phyloP scores from a whole-genome alignment of 2,329 filamentous ascomycete genomes.

The Diplodia mutila region DNA sequence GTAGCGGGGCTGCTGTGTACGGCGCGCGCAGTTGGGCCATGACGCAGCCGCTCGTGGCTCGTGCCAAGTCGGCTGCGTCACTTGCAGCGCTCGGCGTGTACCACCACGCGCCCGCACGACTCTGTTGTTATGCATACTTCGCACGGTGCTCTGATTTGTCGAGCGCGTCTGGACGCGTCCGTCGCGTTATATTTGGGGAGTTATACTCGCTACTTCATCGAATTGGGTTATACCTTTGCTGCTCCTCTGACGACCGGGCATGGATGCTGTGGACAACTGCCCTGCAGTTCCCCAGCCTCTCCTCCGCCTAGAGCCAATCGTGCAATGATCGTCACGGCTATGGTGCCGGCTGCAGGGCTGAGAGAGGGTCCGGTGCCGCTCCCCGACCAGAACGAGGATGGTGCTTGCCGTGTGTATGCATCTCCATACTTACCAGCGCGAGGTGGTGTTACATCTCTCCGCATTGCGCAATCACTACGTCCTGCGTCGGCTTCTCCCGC shows the following conservation, averaged over 20 bases:
- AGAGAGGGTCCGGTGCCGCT: conserved; percentile 9
- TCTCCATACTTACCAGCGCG: neutral
- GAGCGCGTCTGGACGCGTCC: neutral
- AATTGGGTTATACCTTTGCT: neutral
- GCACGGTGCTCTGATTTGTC: neutral
- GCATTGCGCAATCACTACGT: conserved; percentile 83
- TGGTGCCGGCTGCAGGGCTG: conserved; percentile 15
- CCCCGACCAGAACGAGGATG: conserved; percentile 4
- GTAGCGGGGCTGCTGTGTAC: neutral
- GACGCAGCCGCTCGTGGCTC: conserved; percentile 19
- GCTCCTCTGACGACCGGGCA: conserved; percentile 1
- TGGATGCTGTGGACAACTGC: neutral
- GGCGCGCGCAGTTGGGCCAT: neutral
- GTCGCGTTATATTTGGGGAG: neutral
- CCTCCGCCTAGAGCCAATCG: neutral
- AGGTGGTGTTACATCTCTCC: conserved; percentile 76
- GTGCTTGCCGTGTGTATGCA: conserved; percentile 6
- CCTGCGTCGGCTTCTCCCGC: conserved; percentile 81
- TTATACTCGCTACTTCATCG: neutral
- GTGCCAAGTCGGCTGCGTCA: conserved; percentile 9
- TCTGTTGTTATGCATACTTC: conserved; percentile 5
- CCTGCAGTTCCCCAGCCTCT: neutral
- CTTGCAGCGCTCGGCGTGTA: neutral
- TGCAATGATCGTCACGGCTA: conserved; percentile 12
- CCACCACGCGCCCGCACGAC: neutral